These are phyloP conservation scores for Pelagophyceae sp. DNA, from an alignment of 352 stramenopile species.

Conservation along the genomic window DNA sequence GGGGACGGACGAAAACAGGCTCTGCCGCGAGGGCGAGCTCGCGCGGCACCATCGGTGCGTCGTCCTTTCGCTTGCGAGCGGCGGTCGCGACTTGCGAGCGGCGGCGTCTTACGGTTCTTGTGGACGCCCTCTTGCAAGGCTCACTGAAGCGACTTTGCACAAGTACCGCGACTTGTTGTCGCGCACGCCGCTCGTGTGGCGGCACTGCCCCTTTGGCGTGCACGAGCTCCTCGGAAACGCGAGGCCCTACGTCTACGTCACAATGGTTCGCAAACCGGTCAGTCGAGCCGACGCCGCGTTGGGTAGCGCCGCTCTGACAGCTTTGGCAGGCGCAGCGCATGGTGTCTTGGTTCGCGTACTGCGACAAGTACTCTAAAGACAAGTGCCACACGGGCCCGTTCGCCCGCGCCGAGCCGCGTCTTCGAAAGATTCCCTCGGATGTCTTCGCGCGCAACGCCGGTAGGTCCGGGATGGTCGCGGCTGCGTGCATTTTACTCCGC, in stretches of 20 bases:
- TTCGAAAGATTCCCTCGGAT: too few species aligned
- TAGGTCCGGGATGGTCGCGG: not conserved
- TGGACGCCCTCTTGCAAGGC: too few species aligned
- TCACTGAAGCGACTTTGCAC: not conserved
- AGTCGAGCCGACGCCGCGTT: too few species aligned
- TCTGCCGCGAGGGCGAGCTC: conserved; percentile 14
- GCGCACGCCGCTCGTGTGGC: not conserved
- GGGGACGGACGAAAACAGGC: not conserved
- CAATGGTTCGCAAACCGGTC: not conserved
- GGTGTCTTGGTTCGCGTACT: conserved; percentile 17
- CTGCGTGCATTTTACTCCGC: not conserved
- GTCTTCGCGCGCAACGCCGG: too few species aligned
- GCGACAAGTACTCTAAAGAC: conserved; percentile 13
- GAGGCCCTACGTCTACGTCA: conserved; percentile 19
- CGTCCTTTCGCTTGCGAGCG: not conserved
- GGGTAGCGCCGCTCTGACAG: too few species aligned
- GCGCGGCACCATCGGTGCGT: not conserved
- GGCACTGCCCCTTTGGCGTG: conserved; percentile 13
- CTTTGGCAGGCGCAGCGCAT: not conserved
- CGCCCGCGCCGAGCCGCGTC: too few species aligned
- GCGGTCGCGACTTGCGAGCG: too few species aligned
- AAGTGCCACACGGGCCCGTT: conserved; percentile 13
- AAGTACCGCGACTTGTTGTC: not conserved
- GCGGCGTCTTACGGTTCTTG: too few species aligned
- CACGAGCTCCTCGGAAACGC: not conserved